Evolutionary conservation across 129 eudicot genomes (phyloP).

Genomic region (sunflower (Helianthus annuus)): HanXRQr2.0-SUNRISE NC_035444.2:11686153-11686652

Average conservation of each 20-base stretch:
- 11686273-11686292: slow-evolving; percentile 5
- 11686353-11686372: slow-evolving; percentile 2
- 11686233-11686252: slow-evolving; percentile 26
- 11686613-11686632: too few relatives aligned
- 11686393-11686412: slow-evolving; percentile 21
- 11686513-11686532: too few relatives aligned
- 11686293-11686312: not conserved
- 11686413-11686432: slow-evolving; percentile 22
- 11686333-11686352: slow-evolving; percentile 17
- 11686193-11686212: slow-evolving; percentile 1
- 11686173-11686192: not conserved
- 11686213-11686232: slow-evolving; percentile 10
- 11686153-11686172: too few relatives aligned
- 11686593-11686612: too few relatives aligned
- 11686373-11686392: slow-evolving; percentile 13
- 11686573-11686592: too few relatives aligned
- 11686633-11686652: too few relatives aligned
- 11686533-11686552: too few relatives aligned
- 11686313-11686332: not conserved
- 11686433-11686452: slow-evolving; percentile 19
- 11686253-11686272: slow-evolving; percentile 17
- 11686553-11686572: too few relatives aligned
- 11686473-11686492: not conserved
- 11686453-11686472: slow-evolving; percentile 21
- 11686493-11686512: not conserved